phyloP scores from a whole-genome alignment of 2,329 filamentous ascomycete genomes.

The Amauroascus niger region DNA sequence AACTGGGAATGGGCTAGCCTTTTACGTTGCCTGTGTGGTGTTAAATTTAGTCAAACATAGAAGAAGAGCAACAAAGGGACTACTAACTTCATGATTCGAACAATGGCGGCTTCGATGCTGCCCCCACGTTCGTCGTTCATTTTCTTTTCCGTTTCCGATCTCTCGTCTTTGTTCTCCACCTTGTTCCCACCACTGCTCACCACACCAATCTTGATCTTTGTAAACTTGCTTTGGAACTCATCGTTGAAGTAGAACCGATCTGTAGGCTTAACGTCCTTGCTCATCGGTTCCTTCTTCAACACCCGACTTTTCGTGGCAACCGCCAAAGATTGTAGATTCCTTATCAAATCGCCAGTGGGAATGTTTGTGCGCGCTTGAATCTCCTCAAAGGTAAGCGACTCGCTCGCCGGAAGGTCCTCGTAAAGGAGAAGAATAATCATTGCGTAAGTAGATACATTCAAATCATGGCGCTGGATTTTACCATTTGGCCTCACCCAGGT shows the following conservation, averaged over 20 bases:
- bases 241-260: slow-evolving; percentile 79
- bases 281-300: slow-evolving; percentile 67
- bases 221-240: slow-evolving; percentile 67
- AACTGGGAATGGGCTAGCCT: slow-evolving; percentile 40
- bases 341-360: slow-evolving; percentile 59
- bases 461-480: slow-evolving; percentile 69
- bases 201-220: slow-evolving; percentile 82
- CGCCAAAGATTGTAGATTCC: slow-evolving; percentile 70
- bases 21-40: slow-evolving; percentile 38
- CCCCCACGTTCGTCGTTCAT: slow-evolving; percentile 42
- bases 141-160: slow-evolving; percentile 43
- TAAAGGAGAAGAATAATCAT: slow-evolving; percentile 87
- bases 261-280: slow-evolving; percentile 62
- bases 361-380: slow-evolving; percentile 78
- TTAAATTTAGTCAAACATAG: slow-evolving; percentile 4
- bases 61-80: neutral
- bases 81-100: slow-evolving; percentile 46
- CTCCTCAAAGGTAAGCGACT: slow-evolving; percentile 56
- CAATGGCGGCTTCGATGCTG: slow-evolving; percentile 45
- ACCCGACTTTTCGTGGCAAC: slow-evolving; percentile 76
- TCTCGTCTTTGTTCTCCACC: slow-evolving; percentile 62
- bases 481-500: slow-evolving; percentile 62
- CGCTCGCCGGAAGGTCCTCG: slow-evolving; percentile 56
- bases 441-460: slow-evolving; percentile 84
- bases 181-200: slow-evolving; percentile 68